Percentiles rank a stretch among this genome's conserved stretches.
Evolutionary conservation across 768 basidiomycete species (phyloP).

Genomic region (Pisolithus albus): DNA sequence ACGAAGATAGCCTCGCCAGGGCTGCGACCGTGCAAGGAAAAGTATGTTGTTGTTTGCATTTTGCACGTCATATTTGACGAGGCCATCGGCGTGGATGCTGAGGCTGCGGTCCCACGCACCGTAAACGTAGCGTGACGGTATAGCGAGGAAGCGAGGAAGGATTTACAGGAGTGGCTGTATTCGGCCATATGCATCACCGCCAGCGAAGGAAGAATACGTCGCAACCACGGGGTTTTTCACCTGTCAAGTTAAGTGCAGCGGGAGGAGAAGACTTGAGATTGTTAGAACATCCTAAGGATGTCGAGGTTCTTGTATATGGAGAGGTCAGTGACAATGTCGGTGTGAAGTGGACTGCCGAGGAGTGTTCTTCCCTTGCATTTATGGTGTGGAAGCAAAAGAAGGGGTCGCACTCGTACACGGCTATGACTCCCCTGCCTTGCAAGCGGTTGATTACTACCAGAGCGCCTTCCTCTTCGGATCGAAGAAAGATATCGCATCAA

Average conservation of each 20-base stretch:
- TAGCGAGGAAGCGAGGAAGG: slow-evolving; percentile 25
- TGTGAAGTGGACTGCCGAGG: slow-evolving; percentile 15
- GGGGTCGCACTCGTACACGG: slow-evolving; percentile 30
- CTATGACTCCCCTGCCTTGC: slow-evolving; percentile 29
- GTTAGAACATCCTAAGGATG: slow-evolving; percentile 27
- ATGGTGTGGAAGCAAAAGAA: slow-evolving; percentile 37
- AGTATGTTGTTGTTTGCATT: slow-evolving; percentile 15
- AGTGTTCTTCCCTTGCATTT: slow-evolving; percentile 32
- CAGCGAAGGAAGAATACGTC: slow-evolving; percentile 26
- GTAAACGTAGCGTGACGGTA: slow-evolving; percentile 28
- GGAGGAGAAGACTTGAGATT: slow-evolving; percentile 21
- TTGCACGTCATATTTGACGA: slow-evolving; percentile 32
- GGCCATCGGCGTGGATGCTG: slow-evolving; percentile 28
- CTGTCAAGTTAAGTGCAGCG: slow-evolving; percentile 19
- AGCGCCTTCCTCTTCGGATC: slow-evolving; percentile 19
- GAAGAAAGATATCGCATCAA: slow-evolving; percentile 28
- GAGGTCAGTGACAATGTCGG: slow-evolving; percentile 32
- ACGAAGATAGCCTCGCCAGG: slow-evolving; percentile 34
- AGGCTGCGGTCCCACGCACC: slow-evolving; percentile 20
- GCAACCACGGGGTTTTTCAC: slow-evolving; percentile 11
- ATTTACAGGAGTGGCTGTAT: slow-evolving; percentile 29
- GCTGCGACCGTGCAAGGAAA: slow-evolving; percentile 24
- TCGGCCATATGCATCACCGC: slow-evolving; percentile 18
- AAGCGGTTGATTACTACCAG: slow-evolving; percentile 36
- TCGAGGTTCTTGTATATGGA: slow-evolving; percentile 29